Evolutionary conservation across 176 grass and related monocot species (phyloP).

Genomic region (Cenchrus purpureus): DNA sequence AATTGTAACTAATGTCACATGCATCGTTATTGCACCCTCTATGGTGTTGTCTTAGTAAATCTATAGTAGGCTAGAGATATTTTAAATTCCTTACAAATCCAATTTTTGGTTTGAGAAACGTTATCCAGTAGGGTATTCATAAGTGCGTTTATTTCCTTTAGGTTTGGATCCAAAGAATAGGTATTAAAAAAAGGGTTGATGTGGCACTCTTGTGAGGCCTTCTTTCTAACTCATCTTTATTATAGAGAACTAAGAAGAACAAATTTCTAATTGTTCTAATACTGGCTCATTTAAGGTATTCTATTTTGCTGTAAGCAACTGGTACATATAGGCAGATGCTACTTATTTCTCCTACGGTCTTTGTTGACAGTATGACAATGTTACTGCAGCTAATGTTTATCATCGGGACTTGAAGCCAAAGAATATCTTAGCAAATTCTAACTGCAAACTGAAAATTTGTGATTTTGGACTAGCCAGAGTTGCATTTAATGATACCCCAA

Average conservation of each 20-base stretch:
- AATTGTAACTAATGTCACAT: neutral
- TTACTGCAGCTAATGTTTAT: conserved; percentile 91
- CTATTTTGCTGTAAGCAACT: conserved; percentile 8
- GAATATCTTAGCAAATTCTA: conserved; percentile 98
- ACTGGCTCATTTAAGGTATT: conserved; percentile 11
- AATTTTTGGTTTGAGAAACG: neutral
- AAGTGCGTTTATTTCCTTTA: neutral
- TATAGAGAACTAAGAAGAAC: neutral
- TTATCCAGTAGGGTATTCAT: neutral
- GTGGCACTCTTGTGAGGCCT: neutral
- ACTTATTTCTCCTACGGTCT: neutral
- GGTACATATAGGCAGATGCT: conserved; percentile 3
- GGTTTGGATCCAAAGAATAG: neutral
- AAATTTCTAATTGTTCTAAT: neutral
- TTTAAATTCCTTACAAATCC: neutral
- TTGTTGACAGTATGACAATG: conserved; percentile 47
- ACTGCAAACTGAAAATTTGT: conserved; percentile 99
- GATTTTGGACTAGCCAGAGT: conserved; percentile 98
- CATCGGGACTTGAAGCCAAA: conserved; percentile 98
- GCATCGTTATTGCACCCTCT: neutral
- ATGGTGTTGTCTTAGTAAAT: neutral
- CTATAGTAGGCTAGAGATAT: neutral
- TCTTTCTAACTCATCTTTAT: neutral
- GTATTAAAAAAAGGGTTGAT: neutral
- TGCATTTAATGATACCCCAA: conserved; percentile 93